Percentiles rank a stretch among this genome's conserved stretches.
phyloP scores from a whole-genome alignment of 352 stramenopile species.

The Globisporangium viniferum region DNA sequence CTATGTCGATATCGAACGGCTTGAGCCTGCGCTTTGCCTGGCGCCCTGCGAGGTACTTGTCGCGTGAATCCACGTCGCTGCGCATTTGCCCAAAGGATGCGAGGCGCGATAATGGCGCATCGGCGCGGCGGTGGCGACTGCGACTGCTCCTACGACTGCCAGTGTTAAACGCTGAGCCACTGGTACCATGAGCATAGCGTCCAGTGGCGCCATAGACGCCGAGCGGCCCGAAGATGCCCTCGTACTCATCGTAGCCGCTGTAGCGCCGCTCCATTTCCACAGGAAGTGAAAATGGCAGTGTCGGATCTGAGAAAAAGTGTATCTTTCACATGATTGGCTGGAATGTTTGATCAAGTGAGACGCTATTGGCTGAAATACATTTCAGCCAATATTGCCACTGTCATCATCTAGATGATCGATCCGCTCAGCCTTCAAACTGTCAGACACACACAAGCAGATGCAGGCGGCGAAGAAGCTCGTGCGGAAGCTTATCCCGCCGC shows the following conservation, averaged over 20 bases:
- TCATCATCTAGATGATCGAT: background rate
- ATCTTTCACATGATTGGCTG: constrained; percentile 9
- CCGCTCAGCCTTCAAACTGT: background rate
- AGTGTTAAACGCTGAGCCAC: constrained; percentile 5
- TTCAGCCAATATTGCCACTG: background rate
- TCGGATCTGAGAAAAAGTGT: constrained; percentile 11
- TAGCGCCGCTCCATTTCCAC: constrained; percentile 14
- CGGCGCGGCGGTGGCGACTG: background rate
- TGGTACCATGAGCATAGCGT: background rate
- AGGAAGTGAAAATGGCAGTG: background rate
- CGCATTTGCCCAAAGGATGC: background rate
- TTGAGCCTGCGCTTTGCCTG: constrained; percentile 21
- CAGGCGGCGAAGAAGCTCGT: constrained; percentile 23
- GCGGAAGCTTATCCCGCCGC: constrained; percentile 55
- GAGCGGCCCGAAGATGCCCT: constrained; percentile 55
- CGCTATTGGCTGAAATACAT: constrained; percentile 2
- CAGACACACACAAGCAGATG: constrained; percentile 5
- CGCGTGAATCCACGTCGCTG: constrained; percentile 17
- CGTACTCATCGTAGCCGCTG: constrained; percentile 66
- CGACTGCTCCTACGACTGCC: background rate
- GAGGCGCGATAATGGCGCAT: background rate
- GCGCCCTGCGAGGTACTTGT: constrained; percentile 23
- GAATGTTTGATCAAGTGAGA: background rate
- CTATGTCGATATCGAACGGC: constrained; percentile 9
- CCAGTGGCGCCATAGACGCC: constrained; percentile 16